A percentile compares a stretch with the other conserved stretches of the same genome.
phyloP scores from a whole-genome alignment of 768 basidiomycete genomes.

The Termitomyces bulborhizus region DNA sequence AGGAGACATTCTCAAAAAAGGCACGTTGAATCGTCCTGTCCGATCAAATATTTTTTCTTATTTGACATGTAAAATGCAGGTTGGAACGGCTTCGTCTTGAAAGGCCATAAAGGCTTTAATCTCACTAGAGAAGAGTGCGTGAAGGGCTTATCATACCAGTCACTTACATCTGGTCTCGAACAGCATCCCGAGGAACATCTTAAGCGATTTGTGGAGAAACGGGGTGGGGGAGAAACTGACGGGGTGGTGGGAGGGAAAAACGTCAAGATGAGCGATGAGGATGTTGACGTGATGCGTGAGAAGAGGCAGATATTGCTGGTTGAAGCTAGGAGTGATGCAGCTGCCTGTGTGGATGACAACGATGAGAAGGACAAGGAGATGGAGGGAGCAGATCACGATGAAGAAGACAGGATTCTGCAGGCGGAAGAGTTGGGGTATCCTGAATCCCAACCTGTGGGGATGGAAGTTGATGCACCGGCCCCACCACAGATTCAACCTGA shows the following conservation, averaged over 20 bases:
- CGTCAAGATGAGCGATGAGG: too few species aligned
- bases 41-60: too few species aligned
- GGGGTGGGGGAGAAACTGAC: not conserved
- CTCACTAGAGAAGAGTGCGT: conserved; percentile 27
- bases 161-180: not conserved
- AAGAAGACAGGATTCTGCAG: not conserved
- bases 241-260: not conserved
- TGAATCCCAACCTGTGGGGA: not conserved
- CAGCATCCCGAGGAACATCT: not conserved
- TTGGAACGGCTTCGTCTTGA: conserved; percentile 31
- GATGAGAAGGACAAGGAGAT: not conserved
- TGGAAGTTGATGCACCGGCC: not conserved
- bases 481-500: not conserved
- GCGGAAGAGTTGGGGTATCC: not conserved
- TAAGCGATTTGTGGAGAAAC: not conserved
- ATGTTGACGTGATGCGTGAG: too few species aligned
- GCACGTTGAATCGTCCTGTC: too few species aligned
- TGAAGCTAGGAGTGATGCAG: not conserved
- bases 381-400: not conserved
- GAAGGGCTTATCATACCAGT: not conserved
- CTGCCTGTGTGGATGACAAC: not conserved
- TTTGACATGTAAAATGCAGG: conserved; percentile 21
- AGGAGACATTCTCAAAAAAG: conserved; percentile 29
- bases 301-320: not conserved
- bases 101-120: conserved; percentile 35